phyloP scores from a whole-genome alignment of 2,329 filamentous ascomycete genomes.

The Pseudocercospora macadamiae region DNA sequence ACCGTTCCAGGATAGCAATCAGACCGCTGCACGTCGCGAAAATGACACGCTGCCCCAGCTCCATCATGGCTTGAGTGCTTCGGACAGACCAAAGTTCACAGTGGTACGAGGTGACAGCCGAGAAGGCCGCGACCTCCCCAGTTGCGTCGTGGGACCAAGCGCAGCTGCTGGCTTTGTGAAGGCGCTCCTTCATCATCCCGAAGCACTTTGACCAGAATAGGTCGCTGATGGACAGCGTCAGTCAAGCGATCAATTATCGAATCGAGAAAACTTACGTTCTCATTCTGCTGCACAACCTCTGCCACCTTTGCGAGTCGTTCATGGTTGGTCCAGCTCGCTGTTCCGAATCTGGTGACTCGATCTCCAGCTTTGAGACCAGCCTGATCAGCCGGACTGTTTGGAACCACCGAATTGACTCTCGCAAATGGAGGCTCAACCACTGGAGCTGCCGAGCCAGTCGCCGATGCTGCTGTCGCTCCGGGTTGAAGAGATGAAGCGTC shows the following conservation, averaged over 20 bases:
- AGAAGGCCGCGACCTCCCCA: constrained; percentile 92
- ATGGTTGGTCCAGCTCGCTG: constrained; percentile 80
- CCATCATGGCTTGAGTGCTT: not conserved
- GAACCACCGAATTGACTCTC: constrained; percentile 81
- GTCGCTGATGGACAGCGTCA: constrained; percentile 55
- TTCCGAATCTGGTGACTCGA: constrained; percentile 80
- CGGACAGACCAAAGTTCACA: constrained; percentile 54
- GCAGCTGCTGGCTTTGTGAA: constrained; percentile 64
- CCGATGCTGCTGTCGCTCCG: constrained; percentile 19
- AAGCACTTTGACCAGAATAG: constrained; percentile 68
- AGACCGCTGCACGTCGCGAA: no score
- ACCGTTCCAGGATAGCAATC: no score
- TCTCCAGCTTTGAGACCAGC: constrained; percentile 83
- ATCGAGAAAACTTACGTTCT: constrained; percentile 69
- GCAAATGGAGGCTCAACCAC: constrained; percentile 72
- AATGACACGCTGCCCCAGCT: no score
- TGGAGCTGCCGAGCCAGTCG: constrained; percentile 21
- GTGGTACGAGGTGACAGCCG: constrained; percentile 84
- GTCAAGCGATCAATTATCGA: not conserved
- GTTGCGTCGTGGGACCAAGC: constrained; percentile 72
- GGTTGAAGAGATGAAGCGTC: constrained; percentile 16
- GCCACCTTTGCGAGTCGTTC: constrained; percentile 82
- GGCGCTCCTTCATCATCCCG: constrained; percentile 65
- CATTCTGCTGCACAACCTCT: constrained; percentile 86
- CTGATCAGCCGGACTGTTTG: constrained; percentile 76